Base-by-base conservation (phyloP, 805 yeast species). In the Yamadazyma sp. region DNA sequence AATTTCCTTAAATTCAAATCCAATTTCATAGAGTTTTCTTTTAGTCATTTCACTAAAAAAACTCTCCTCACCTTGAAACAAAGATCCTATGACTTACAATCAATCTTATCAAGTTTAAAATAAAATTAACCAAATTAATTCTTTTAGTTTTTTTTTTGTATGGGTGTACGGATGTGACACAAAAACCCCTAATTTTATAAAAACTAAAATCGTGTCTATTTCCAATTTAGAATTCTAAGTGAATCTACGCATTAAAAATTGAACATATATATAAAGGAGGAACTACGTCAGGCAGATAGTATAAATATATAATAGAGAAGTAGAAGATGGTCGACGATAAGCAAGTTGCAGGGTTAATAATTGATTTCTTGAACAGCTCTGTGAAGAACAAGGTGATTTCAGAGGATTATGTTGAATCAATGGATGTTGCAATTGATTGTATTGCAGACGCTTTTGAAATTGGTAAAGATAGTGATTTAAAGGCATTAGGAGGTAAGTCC, bases 351-450 rank as follows among this genome's bases (percentile, higher is more conserved):
- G 67, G 78, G 32, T 77, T 86, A 33, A 80, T 91, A 46, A 80
- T 87, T 29, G 76, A 78, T 42, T 91, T 81, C 58, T 71, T 93
- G 48, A 72, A 76, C 49, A 50, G 65, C 12, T 62, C 85, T 8
- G 75, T 83, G 13, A 55, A 71, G 30, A 71, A 73, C 43, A 84
- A 85, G 27, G 74, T 75, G 27, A 75, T 89, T 30, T 62, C 82
- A 23, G 84, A 80, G 43, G 98, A 91, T 45, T 86, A 80, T 55
- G 72, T 73, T 38, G 98, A 93, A 49, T 86, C 96, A 7, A 70
- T 91, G 48, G 96, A 88, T 47, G 95, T 91, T 33, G 98, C 98
- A 42, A 75, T 88, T 47, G 96, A 87, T 54, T 87, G 97, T 67
- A 77, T 93, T 39, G 77, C 85, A 16, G 98, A 89, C 50, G 87